Evolutionary conservation across 345 rosid species (phyloP), one percentile per base, ranked within the genome.

Genomic region (Capsella bursapastoris): DNA sequence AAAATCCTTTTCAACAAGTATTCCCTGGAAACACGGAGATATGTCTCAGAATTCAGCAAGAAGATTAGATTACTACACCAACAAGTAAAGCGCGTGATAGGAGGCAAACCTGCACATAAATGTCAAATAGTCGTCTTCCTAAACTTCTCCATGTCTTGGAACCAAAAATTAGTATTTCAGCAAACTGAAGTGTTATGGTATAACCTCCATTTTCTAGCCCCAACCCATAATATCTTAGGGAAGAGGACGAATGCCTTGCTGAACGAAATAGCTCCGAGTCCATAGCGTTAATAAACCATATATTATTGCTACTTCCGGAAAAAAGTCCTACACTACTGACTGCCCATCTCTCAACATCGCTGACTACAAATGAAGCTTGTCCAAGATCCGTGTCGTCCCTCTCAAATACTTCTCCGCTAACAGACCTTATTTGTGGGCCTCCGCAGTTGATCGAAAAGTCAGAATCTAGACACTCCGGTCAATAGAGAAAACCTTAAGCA

Each of bases 401-500:
- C 73, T 90, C 89, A 40, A 65, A 88, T 48, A 60, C 15, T 3
- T 66, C 64, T 64, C 72, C 60, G 47, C 48, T 58, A 1, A 73
- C 60, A 4, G 88, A 82, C 12, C 41, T 74, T 29, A 79, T 71
- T 58, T 57, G 57, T 65, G 81, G 87, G 58, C 94, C 94, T 38
- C 94, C 92, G 68, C 86, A 81, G 40, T 88, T 88, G 28, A 87
- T 51, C 1, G 86, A 70, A 74, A 90, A 87, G 28, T 78, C 62
- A 31, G 62, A 83, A 82, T 83, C 94, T 88, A 75, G 12, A 49
- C 7, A 32, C 14, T 25, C 35, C 35, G 32, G 0, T 45, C 27
- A 41, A 38, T 7, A 4, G 7, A 25, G 5, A 27, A 41, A 0
- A 32, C 15, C 55, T 18, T 18, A 18, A 18, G 3, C 40, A 45